Conservation (phyloP, 2,329 filamentous ascomycete genomes). For the Aspergillus awamori region DNA sequence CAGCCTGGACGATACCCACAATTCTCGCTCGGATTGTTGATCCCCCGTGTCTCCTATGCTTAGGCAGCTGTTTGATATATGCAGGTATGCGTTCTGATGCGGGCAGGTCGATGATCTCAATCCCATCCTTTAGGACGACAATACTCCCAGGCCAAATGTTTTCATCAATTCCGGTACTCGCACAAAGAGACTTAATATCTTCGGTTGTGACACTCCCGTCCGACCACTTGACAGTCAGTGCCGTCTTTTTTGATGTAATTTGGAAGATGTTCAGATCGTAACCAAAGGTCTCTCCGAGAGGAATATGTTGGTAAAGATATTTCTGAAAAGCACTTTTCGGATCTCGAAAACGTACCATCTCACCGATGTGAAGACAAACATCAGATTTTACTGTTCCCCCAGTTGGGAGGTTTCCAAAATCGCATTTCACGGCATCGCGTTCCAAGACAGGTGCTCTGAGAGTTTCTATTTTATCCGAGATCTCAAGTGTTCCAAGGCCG, state of each 20-base stretch:
- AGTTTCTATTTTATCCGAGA: constrained; percentile 13
- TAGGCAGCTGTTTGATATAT: not conserved
- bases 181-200: constrained; percentile 45
- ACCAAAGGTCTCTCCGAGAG: constrained; percentile 53
- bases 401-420: constrained; percentile 25
- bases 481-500: constrained; percentile 23
- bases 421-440: constrained; percentile 25
- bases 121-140: constrained; percentile 51
- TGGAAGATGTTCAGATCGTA: constrained; percentile 63
- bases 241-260: constrained; percentile 53
- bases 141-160: constrained; percentile 63
- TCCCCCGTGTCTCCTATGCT: not conserved
- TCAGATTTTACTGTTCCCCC: not conserved
- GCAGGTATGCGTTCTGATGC: not conserved
- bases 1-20: constrained; percentile 60
- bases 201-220: constrained; percentile 56
- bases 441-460: constrained; percentile 26
- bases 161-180: constrained; percentile 44
- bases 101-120: constrained; percentile 21
- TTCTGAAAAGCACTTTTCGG: constrained; percentile 54
- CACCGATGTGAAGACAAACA: constrained; percentile 46
- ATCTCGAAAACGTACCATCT: constrained; percentile 60
- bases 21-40: constrained; percentile 41
- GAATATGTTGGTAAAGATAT: constrained; percentile 53
- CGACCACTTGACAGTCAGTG: constrained; percentile 62